Conservation (phyloP, 495 filamentous ascomycete species). For the Podospora pseudopauciseta region DNA sequence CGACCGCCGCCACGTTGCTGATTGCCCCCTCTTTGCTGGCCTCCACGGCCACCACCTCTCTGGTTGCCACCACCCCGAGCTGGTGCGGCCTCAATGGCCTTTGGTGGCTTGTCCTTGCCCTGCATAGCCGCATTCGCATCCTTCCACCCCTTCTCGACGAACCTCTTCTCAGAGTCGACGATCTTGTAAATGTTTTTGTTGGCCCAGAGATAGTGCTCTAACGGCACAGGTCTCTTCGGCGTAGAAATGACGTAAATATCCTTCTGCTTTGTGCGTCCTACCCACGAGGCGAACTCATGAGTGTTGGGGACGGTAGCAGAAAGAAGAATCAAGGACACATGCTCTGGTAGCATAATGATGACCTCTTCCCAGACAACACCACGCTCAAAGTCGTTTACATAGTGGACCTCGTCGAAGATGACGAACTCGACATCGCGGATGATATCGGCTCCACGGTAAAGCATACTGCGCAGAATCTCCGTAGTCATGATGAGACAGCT, state of each 20-base stretch:
- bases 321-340: conserved; percentile 90
- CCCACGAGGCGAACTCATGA: conserved; percentile 96
- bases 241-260: conserved; percentile 99
- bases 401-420: conserved; percentile 98
- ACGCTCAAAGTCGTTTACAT: conserved; percentile 95
- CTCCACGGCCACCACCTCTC: conserved; percentile 41
- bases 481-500: conserved; percentile 99
- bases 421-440: conserved; percentile 98
- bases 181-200: conserved; percentile 90
- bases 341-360: conserved; percentile 98
- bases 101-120: conserved; percentile 69
- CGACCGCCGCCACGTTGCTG: conserved; percentile 50
- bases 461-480: conserved; percentile 96
- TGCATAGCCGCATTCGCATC: conserved; percentile 80
- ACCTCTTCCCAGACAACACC: conserved; percentile 99
- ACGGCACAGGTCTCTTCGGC: conserved; percentile 85
- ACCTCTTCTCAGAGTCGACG: conserved; percentile 85
- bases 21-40: conserved; percentile 51
- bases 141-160: conserved; percentile 89
- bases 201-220: conserved; percentile 96
- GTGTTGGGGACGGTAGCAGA: conserved; percentile 98
- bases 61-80: conserved; percentile 50
- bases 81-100: conserved; percentile 51
- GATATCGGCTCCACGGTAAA: conserved; percentile 92
- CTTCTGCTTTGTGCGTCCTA: conserved; percentile 95